Evolutionary conservation across 371 early-diverging fungal genomes (phyloP), one percentile per base, ranked within the genome.

Genomic region (Mucor irregularis): DNA sequence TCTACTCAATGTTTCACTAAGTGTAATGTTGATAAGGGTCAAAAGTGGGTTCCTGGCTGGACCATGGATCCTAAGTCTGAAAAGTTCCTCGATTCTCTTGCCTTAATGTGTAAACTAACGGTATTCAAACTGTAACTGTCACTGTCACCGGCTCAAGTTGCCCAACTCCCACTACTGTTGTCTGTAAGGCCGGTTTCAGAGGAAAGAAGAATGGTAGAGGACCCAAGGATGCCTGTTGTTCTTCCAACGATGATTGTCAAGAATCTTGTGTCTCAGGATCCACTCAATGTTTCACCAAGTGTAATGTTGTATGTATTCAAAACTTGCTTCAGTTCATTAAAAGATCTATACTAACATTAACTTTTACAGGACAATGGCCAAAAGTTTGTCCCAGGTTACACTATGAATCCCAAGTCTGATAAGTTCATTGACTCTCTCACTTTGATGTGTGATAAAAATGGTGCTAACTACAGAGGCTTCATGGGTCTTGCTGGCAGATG

Each of bases 71-170:
- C 51, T 37, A 37, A 33, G 6, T 50, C 10, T 16, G 59, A 52
- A 29, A 58, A 59, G 31, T 52, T 53, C 19, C 25, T 48, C 11
- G 13, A 26, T 28, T 75, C 73, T 16, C 59, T 72, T 28, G 29
- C 58, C 14, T n/a, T n/a, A n/a, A n/a, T n/a, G n/a, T n/a, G n/a
- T n/a, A n/a, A n/a, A 48, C 42, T 16, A 37, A 33, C 13, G 61
- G 55, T 24, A 55, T 55, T 25, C 40, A 55, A 42, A 56, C 54
- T 43, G 55, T 48, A 49, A 55, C 56, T 16, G 28, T 55, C 33
- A 44, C 42, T 10, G 59, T 49, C 28, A 33, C 47, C 17, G 58
- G 52, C 9, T 40, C 40, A 11, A 40, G 45, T 4, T 55, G 61
- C 30, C 39, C 48, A 35, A 55, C 49, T 9, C 50, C 54, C 24